Percentiles rank a stretch among this genome's conserved stretches.
Evolutionary conservation across 768 basidiomycete genomes (phyloP).

Genomic region (Mrakia hoshinonis): DNA sequence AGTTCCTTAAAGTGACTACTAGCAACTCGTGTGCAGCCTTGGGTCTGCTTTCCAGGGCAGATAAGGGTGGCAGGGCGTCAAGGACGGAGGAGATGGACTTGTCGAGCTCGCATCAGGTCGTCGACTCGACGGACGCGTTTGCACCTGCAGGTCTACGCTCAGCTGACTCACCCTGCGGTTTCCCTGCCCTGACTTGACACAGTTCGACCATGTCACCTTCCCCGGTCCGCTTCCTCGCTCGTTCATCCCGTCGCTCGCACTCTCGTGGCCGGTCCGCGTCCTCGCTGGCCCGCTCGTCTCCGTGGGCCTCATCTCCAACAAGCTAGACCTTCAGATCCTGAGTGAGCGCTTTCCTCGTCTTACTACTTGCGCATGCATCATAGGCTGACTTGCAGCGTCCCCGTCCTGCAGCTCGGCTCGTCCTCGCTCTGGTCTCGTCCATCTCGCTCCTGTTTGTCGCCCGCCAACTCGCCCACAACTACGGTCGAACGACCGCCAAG

Average conservation of each 20-base stretch:
- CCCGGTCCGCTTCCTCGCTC: constrained; percentile 83
- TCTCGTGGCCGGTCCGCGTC: constrained; percentile 33
- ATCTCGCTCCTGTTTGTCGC: constrained; percentile 56
- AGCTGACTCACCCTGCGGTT: too few relatives aligned
- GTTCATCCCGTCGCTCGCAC: constrained; percentile 61
- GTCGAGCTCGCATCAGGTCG: too few relatives aligned
- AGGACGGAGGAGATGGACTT: too few relatives aligned
- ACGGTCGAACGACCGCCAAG: constrained; percentile 52
- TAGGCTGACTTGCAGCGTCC: background rate
- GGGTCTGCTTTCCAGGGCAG: too few relatives aligned
- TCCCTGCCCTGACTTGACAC: background rate
- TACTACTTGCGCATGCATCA: background rate
- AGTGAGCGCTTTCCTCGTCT: constrained; percentile 50
- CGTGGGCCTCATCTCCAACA: constrained; percentile 48
- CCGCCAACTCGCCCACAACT: constrained; percentile 55
- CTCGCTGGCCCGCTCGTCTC: constrained; percentile 52
- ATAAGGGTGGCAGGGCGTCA: too few relatives aligned
- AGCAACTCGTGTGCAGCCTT: too few relatives aligned
- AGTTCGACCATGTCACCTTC: constrained; percentile 88
- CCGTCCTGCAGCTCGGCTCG: constrained; percentile 55
- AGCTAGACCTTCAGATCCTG: constrained; percentile 62
- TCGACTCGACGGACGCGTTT: too few relatives aligned
- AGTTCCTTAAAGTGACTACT: too few relatives aligned
- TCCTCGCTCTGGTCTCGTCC: constrained; percentile 60
- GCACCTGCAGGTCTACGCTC: too few relatives aligned